Percentiles rank a stretch among this genome's conserved stretches.
Conservation (phyloP, 1,139 yeast species). For the Zygoascus meyerae region DNA sequence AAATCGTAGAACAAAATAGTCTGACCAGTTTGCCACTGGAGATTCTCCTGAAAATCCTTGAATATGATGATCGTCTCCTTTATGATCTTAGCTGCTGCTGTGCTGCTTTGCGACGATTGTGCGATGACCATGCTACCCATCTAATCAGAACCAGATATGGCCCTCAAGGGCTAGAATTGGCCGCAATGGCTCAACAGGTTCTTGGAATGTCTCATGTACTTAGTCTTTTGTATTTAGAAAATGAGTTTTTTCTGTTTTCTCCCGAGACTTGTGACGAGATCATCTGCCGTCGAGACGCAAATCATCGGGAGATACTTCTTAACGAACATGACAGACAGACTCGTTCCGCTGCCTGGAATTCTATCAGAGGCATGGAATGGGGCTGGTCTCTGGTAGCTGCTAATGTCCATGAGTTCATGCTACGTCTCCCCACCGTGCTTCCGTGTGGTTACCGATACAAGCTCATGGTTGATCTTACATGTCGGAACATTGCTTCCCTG, state of each 20-base stretch:
- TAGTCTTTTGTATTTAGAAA: slow-evolving; percentile 12
- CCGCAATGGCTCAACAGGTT: neutral
- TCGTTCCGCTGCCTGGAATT: slow-evolving; percentile 11
- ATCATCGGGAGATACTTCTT: neutral
- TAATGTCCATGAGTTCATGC: slow-evolving; percentile 24
- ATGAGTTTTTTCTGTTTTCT: slow-evolving; percentile 24
- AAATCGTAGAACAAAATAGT: no score
- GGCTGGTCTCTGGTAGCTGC: slow-evolving; percentile 27
- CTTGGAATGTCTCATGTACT: no score
- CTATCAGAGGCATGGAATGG: slow-evolving; percentile 20
- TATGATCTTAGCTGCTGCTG: no score
- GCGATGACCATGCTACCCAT: no score
- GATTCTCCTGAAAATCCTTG: no score
- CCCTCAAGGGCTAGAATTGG: slow-evolving; percentile 14
- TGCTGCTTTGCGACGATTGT: no score
- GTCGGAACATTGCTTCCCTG: slow-evolving; percentile 49
- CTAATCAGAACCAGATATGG: slow-evolving; percentile 7
- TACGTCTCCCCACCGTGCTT: slow-evolving; percentile 24
- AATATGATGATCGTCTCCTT: no score
- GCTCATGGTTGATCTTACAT: slow-evolving; percentile 26
- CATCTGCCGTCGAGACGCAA: slow-evolving; percentile 7
- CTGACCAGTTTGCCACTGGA: no score
- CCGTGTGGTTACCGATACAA: slow-evolving; percentile 26
- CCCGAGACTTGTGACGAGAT: slow-evolving; percentile 14
- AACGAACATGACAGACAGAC: neutral